These are phyloP conservation scores for Gynostemma pentaphyllum DNA, from an alignment of 306 rosid species.

Conservation along the genomic window DNA sequence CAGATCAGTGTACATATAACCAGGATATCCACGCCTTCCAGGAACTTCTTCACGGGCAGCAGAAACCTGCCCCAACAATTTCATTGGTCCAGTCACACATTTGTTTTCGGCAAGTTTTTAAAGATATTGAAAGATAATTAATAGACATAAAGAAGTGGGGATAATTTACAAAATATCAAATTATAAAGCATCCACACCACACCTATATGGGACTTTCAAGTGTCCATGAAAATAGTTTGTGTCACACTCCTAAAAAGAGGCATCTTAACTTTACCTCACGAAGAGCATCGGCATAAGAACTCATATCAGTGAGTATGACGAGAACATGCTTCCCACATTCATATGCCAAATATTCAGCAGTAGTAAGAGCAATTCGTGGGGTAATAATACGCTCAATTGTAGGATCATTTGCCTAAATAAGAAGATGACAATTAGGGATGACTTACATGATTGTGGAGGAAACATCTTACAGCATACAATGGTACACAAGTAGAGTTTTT, in stretches of 20 bases:
- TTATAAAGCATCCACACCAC: no score
- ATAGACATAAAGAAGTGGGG: not conserved
- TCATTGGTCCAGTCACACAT: not conserved
- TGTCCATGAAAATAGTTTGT: not conserved
- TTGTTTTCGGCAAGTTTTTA: not conserved
- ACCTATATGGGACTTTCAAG: not conserved
- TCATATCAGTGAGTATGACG: conserved; percentile 94
- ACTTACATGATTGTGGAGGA: no score
- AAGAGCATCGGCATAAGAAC: conserved; percentile 97
- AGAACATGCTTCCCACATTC: conserved; percentile 97
- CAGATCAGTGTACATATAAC: conserved; percentile 94
- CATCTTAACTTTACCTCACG: conserved; percentile 59
- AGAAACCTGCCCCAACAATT: conserved; percentile 45
- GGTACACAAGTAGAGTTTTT: not conserved
- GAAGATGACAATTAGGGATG: conserved; percentile 1
- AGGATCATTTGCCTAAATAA: conserved; percentile 84
- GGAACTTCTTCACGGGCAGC: conserved; percentile 99
- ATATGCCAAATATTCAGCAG: conserved; percentile 94
- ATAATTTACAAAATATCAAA: no score
- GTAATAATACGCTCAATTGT: conserved; percentile 95
- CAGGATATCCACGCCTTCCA: conserved; percentile 98
- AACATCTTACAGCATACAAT: no score
- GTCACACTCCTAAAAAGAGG: not conserved
- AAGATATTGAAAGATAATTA: not conserved
- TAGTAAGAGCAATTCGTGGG: conserved; percentile 95